Percentiles rank a stretch among this genome's conserved stretches.
phyloP scores from a whole-genome alignment of 2,329 filamentous ascomycete genomes.

The Exophiala aquamarina region DNA sequence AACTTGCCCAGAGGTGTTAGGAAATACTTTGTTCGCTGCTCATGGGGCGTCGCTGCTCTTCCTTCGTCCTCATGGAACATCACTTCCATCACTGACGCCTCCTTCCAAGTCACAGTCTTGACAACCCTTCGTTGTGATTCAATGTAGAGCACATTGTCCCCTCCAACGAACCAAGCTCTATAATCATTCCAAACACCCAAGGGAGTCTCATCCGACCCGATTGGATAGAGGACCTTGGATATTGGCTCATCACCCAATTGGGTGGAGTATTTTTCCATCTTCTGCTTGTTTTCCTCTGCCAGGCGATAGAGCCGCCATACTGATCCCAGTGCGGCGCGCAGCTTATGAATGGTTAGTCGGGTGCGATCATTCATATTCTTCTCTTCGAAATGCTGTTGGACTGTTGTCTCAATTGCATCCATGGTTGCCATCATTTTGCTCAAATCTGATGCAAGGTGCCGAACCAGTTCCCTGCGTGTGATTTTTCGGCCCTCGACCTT shows the following conservation, averaged over 20 bases:
- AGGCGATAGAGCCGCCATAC: slow-evolving; percentile 17
- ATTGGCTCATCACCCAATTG: slow-evolving; percentile 27
- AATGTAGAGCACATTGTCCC: slow-evolving; percentile 8
- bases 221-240: slow-evolving; percentile 24
- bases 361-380: slow-evolving; percentile 10
- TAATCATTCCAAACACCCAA: slow-evolving; percentile 22
- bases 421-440: slow-evolving; percentile 22
- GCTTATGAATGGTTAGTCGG: slow-evolving; percentile 6
- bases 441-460: slow-evolving; percentile 26
- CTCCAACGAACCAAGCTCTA: slow-evolving; percentile 9
- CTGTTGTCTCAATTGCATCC: slow-evolving; percentile 19
- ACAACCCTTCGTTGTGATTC: slow-evolving; percentile 8
- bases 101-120: slow-evolving; percentile 7
- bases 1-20: slow-evolving; percentile 9
- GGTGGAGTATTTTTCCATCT: slow-evolving; percentile 14
- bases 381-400: slow-evolving; percentile 11
- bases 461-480: slow-evolving; percentile 23
- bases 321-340: slow-evolving; percentile 18
- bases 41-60: slow-evolving; percentile 4
- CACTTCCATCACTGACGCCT: slow-evolving; percentile 12
- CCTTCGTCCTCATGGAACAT: neutral
- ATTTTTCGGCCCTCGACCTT: slow-evolving; percentile 31
- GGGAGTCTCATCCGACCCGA: slow-evolving; percentile 7
- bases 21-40: slow-evolving; percentile 4
- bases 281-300: slow-evolving; percentile 21